These are phyloP conservation scores for Arabidopsis hybrid DNA, from an alignment of 441 rosid genomes.

Conservation along the genomic window DNA sequence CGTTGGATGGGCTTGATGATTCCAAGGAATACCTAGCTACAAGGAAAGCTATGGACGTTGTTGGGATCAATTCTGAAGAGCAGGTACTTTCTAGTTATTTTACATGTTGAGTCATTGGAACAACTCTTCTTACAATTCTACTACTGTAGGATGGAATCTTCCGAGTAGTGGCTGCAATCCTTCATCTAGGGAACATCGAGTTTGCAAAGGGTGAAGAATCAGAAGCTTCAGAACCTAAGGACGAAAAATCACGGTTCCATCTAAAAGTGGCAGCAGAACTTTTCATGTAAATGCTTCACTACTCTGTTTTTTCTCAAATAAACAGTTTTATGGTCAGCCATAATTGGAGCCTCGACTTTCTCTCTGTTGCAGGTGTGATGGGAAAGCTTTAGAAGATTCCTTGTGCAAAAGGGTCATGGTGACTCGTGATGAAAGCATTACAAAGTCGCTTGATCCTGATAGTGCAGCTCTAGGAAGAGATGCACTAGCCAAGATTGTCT, in stretches of 20 bases:
- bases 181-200: constrained; percentile 93
- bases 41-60: constrained; percentile 85
- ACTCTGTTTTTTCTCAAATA: constrained; percentile 19
- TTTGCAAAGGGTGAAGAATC: constrained; percentile 80
- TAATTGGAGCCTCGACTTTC: constrained; percentile 32
- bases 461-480: constrained; percentile 89
- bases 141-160: constrained; percentile 81
- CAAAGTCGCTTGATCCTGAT: constrained; percentile 85
- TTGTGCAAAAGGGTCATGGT: constrained; percentile 94
- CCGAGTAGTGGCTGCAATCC: constrained; percentile 93
- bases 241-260: constrained; percentile 78
- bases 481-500: constrained; percentile 92
- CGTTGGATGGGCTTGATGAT: constrained; percentile 80
- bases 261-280: constrained; percentile 85
- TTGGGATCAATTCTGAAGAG: constrained; percentile 77
- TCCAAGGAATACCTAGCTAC: constrained; percentile 74
- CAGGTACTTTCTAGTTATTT: constrained; percentile 55
- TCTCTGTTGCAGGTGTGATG: constrained; percentile 74
- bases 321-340: constrained; percentile 23
- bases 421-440: constrained; percentile 96
- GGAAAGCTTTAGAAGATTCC: constrained; percentile 83
- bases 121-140: constrained; percentile 37
- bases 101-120: neutral
- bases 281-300: constrained; percentile 65
- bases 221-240: constrained; percentile 84